Evolutionary conservation across 176 grass and related monocot species (phyloP), one percentile per base, ranked within the genome.

Genomic region (Thalia dealbata): DNA sequence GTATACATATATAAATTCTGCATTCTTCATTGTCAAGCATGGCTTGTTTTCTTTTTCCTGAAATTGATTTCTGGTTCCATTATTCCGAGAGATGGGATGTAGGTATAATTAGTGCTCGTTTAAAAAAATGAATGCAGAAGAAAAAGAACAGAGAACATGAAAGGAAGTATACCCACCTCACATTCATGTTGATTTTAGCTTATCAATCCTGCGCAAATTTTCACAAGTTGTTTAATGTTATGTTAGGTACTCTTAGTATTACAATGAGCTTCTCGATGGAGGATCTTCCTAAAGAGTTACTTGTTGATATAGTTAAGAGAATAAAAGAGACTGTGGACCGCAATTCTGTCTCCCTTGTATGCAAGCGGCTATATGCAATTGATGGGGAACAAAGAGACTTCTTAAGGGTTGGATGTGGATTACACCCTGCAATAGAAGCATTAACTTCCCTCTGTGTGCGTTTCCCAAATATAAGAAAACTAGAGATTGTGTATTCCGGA

Each of bases 401-500:
- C 66, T 69, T 93, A 51, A 55, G 46, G 9, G 61, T 96, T 28
- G 85, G 87, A 14, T 80, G 48, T 23, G 72, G 71, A 12, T 77
- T 91, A 16, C 30, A 86, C 63, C 78, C 78, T 44, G 73, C 82
- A 29, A 81, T 50, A 16, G 75, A 90, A 74, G 80, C 75, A 32
- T 64, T 96, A 55, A 18, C 55, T 48, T 79, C 71, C 7, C 54
- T 91, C 28, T 96, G 81, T 43, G 29, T 28, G 2, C 71, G 80
- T 9, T 91, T 88, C 41, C 59, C 78, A 8, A 96, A 88, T 61
- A 48, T 91, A 78, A 71, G 23, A 61, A 96, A 86, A 75, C 56
- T 91, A 6, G 91, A 96, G 67, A 96, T 91, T n/a, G 18, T 66
- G 60, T 96, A 96, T 68, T 85, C 82, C 58, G 80, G 77, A 60